Evolutionary conservation across 176 grass and related monocot genomes (phyloP), one percentile per base, ranked within the genome.

Genomic region (Aegilops bicornis): DNA sequence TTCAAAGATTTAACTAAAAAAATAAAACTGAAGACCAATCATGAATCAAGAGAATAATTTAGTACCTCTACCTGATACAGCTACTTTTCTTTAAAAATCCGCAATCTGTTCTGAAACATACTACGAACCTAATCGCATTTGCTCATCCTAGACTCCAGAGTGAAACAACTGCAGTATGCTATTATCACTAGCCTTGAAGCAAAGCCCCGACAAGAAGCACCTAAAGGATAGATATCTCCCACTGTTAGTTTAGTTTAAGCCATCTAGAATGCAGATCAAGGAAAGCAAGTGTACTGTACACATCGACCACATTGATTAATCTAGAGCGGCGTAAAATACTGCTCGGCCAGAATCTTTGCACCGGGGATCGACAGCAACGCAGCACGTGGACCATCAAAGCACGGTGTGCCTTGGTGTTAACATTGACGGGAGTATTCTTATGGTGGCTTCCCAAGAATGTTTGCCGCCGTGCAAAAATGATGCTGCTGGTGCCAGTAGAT

Each of bases 361-460:
- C 68, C 35, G 69, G 13, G 72, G 63, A 76, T 76, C 54, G 73
- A 27, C 50, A 66, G 56, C 84, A 60, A 33, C 14, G 64, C 33
- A 25, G 30, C 19, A 67, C 15, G 64, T 82, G 88, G 76, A 82
- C 83, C 10, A 29, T 66, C 31, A 74, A 75, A 84, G 81, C 85
- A 54, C 1, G 25, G 13, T 67, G 25, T 29, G 81, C 52, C 89
- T 76, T 67, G 76, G 68, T 68, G 47, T 85, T 87, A 83, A 69
- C 81, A 87, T 69, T 80, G 85, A 87, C 81, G 81, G 42, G 76
- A 71, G 13, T 73, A 86, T 29, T 76, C 54, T 78, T 84, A 75
- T 76, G 68, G 58, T 50, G 81, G 68, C 32, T 84, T 91, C 89
- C 60, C 81, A 5, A 87, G 85, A 88, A 91, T 91, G 85, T 81